These are phyloP conservation scores for Pisolithus marmoratus DNA, from an alignment of 768 basidiomycete genomes.

Conservation along the genomic window DNA sequence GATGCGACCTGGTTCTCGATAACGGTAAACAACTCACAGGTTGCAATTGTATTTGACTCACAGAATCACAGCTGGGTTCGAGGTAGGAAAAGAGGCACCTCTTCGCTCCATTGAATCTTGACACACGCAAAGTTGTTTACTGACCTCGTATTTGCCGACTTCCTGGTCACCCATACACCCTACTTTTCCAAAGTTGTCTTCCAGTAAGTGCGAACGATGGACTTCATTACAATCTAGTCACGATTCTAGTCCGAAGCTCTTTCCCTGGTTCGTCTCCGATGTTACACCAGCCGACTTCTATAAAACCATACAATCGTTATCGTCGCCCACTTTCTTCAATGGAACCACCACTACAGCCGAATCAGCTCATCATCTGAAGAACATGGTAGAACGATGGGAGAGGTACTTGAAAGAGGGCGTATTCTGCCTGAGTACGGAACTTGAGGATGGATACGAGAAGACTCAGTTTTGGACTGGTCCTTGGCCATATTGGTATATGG, in stretches of 20 bases:
- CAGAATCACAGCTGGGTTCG: slow-evolving; percentile 69
- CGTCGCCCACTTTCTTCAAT: slow-evolving; percentile 55
- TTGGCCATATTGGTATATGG: slow-evolving; percentile 74
- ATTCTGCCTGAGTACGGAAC: slow-evolving; percentile 55
- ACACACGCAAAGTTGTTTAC: slow-evolving; percentile 67
- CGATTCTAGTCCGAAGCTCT: slow-evolving; percentile 70
- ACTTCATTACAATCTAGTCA: slow-evolving; percentile 7
- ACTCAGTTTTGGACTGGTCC: slow-evolving; percentile 69
- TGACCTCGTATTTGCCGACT: slow-evolving; percentile 90
- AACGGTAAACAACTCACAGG: slow-evolving; percentile 51
- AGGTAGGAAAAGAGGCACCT: slow-evolving; percentile 42
- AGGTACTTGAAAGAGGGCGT: slow-evolving; percentile 60
- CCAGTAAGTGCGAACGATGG: slow-evolving; percentile 54
- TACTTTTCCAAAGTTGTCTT: slow-evolving; percentile 79
- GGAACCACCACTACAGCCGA: slow-evolving; percentile 16
- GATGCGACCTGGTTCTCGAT: slow-evolving; percentile 86
- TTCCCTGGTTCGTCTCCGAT: slow-evolving; percentile 98
- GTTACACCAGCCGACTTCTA: slow-evolving; percentile 84
- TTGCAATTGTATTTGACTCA: background rate
- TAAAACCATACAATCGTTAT: slow-evolving; percentile 49
- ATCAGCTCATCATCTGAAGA: slow-evolving; percentile 39
- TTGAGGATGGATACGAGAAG: slow-evolving; percentile 25
- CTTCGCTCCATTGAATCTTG: background rate
- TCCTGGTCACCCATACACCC: slow-evolving; percentile 84
- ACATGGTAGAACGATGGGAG: slow-evolving; percentile 69